A percentile compares a stretch with the other conserved stretches of the same genome.
Evolutionary conservation across 1,139 yeast genomes (phyloP).

Genomic region (Debaryomyces udenii): DNA sequence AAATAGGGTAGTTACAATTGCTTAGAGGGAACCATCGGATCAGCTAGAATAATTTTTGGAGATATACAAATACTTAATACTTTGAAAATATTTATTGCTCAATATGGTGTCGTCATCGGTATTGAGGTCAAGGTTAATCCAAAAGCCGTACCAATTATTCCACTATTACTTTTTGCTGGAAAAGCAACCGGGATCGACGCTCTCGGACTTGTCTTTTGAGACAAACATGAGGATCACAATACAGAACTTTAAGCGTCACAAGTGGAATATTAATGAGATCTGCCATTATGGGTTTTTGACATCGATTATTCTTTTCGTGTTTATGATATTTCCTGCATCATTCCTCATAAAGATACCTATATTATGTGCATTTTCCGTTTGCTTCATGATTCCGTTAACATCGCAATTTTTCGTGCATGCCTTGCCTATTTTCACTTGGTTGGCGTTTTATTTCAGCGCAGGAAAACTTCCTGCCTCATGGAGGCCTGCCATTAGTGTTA

Average conservation of each 20-base stretch:
- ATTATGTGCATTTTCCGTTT: conserved; percentile 34
- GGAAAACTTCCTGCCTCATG: conserved; percentile 74
- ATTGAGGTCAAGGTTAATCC: conserved; percentile 38
- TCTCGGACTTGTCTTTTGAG: conserved; percentile 63
- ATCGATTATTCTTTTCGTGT: conserved; percentile 53
- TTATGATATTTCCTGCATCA: conserved; percentile 55
- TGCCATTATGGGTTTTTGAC: conserved; percentile 56
- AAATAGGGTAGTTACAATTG: no score
- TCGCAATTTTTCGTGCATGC: conserved; percentile 86
- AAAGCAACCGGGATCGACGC: conserved; percentile 54
- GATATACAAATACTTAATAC: no score
- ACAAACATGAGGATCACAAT: conserved; percentile 57
- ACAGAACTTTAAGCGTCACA: conserved; percentile 50
- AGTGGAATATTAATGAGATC: conserved; percentile 49
- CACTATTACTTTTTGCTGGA: conserved; percentile 60
- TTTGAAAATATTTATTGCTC: background rate
- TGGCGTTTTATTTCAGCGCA: conserved; percentile 78
- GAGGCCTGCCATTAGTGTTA: conserved; percentile 90
- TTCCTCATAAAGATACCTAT: conserved; percentile 49
- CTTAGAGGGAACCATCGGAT: no score
- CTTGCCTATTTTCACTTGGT: conserved; percentile 87
- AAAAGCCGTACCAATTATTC: conserved; percentile 48
- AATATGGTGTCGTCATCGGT: conserved; percentile 20
- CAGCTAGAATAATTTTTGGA: no score
- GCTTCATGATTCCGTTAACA: conserved; percentile 71